phyloP scores from a whole-genome alignment of 1,284 basidiomycete genomes.

The Pascua guehoae region DNA sequence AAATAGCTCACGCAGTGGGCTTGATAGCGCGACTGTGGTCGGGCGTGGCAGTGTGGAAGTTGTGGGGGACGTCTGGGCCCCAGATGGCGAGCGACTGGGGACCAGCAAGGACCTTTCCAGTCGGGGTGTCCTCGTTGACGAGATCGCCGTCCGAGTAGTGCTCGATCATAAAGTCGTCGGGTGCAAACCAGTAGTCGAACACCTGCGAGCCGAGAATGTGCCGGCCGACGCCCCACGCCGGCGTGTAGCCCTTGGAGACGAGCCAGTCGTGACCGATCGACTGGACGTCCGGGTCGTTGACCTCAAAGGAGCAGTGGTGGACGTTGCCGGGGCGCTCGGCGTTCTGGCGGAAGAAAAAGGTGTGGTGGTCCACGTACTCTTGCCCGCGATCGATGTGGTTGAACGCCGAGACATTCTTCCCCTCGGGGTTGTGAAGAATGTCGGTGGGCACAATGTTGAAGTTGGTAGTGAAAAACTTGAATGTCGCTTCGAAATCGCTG shows the following conservation, averaged over 20 bases:
- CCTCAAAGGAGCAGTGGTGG: slow-evolving; percentile 26
- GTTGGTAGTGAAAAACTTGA: slow-evolving; percentile 20
- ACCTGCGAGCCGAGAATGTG: slow-evolving; percentile 29
- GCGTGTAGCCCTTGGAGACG: slow-evolving; percentile 20
- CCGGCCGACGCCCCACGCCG: slow-evolving; percentile 24
- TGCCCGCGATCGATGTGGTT: slow-evolving; percentile 24
- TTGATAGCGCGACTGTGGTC: no score
- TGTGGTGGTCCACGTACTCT: slow-evolving; percentile 28
- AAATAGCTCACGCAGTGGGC: slow-evolving; percentile 1
- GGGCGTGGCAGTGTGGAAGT: no score
- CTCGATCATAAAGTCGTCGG: slow-evolving; percentile 25
- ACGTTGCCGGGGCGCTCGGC: slow-evolving; percentile 3
- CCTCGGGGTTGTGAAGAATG: slow-evolving; percentile 18
- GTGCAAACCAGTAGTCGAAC: slow-evolving; percentile 27
- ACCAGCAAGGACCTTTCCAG: background rate
- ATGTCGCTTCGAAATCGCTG: slow-evolving; percentile 16
- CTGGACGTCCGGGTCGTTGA: slow-evolving; percentile 23
- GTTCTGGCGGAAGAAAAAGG: slow-evolving; percentile 23
- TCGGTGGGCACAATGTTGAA: slow-evolving; percentile 29
- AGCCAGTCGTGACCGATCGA: slow-evolving; percentile 23
- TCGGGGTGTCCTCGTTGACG: slow-evolving; percentile 19
- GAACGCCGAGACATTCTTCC: slow-evolving; percentile 16
- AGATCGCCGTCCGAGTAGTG: slow-evolving; percentile 27
- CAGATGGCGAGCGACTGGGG: slow-evolving; percentile 12
- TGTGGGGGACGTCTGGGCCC: slow-evolving; percentile 10